phyloP scores from a whole-genome alignment of 768 basidiomycete genomes.

The Lactarius evosmus region DNA sequence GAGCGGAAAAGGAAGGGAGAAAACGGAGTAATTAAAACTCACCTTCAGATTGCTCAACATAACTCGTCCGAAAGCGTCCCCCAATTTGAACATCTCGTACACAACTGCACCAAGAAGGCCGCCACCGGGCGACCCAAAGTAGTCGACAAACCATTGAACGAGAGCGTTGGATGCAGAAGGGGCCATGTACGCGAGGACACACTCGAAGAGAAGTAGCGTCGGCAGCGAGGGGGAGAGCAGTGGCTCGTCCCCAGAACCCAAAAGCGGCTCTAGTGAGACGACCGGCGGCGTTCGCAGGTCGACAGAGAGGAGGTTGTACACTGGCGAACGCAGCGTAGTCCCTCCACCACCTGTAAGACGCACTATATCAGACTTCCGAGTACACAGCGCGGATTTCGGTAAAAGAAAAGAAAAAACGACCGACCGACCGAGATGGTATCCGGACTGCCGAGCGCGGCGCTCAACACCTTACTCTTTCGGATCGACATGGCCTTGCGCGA shows the following conservation, averaged over 20 bases:
- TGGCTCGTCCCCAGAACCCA: conserved; percentile 32
- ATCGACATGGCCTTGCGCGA: conserved; percentile 80
- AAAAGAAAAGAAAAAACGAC: conserved; percentile 23
- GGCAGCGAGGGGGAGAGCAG: conserved; percentile 63
- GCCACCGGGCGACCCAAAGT: conserved; percentile 37
- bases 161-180: conserved; percentile 56
- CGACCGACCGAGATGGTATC: conserved; percentile 45
- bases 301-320: conserved; percentile 69
- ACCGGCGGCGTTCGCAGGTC: conserved; percentile 68
- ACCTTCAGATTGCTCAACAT: conserved; percentile 89
- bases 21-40: conserved; percentile 18
- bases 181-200: conserved; percentile 85
- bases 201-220: conserved; percentile 88
- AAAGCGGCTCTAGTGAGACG: conserved; percentile 43
- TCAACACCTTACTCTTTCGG: conserved; percentile 59
- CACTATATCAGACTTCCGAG: not conserved
- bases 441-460: conserved; percentile 46
- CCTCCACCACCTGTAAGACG: conserved; percentile 55
- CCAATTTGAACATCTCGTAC: conserved; percentile 92
- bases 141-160: conserved; percentile 69
- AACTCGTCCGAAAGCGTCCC: conserved; percentile 86
- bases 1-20: not conserved
- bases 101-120: conserved; percentile 55
- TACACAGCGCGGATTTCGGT: not conserved
- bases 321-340: conserved; percentile 48